Evolutionary conservation across 139 green algal genomes (phyloP), one percentile per base, ranked within the genome.

Genomic region (Chlorella sp.): DNA sequence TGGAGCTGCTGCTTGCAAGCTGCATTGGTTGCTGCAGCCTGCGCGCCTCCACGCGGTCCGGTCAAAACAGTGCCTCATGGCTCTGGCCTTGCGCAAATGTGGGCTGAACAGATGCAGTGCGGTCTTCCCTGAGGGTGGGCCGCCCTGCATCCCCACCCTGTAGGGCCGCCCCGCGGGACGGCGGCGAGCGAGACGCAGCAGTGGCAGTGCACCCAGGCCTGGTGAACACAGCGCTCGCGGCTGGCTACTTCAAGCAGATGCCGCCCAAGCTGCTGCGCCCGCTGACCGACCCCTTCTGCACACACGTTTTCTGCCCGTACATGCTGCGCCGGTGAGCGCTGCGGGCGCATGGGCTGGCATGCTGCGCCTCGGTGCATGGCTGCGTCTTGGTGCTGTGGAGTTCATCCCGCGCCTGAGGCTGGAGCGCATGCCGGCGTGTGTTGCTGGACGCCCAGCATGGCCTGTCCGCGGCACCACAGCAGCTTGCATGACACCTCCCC

Each of bases 151-250:
- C 3, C 69, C 69, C 32, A 23, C 11, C 69, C 1, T 55, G 13
- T 4, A 41, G 9, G 41, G 34, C 39, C 39, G 15, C 41, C 30
- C 17, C 39, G n/a, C 51, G 51, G 30, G 51, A 30, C 47, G 23
- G 51, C 74, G 30, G 16, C 34, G 32, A 28, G 76, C 76, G 76
- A 17, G 76, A 82, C 38, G 60, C 18, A 16, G 41, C 76, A 1
- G 76, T 82, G 57, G 76, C 76, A 4, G 90, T 94, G 11, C 92
- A 96, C 85, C 93, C 93, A 5, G 93, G 93, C 21, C 69, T 96
- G 23, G 86, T 96, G 17, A 34, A 92, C 72, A 96, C 93, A 0
- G 30, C 30, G 21, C 6, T 20, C 36, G 36, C 36, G 18, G 69
- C 69, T 28, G 51, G 51, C 51, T 60, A 60, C 51, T 75, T 75